Base-by-base conservation (phyloP, 73 alveolate genomes). In the Stentor coeruleus region DNA sequence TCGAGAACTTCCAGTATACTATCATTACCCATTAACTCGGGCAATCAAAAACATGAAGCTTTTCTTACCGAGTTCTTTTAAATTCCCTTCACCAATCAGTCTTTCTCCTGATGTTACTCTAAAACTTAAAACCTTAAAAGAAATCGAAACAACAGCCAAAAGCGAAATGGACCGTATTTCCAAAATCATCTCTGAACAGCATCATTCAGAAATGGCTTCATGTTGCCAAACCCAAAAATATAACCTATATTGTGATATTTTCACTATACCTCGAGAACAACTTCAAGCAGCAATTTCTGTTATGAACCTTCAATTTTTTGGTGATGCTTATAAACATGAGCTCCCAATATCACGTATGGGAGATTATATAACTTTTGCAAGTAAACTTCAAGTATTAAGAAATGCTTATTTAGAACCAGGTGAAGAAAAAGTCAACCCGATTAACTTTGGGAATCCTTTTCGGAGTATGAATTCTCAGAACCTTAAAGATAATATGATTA, bases 401-500 rank as follows among this genome's bases (percentile, higher is more conserved):
- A 66, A 66, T 66, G 79, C 79, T 66, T 66, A 66, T 66, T 31
- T 33, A 66, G 79, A 66, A 40, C 79, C 79, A 26, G 79, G 37
- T 28, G 37, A 31, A 20, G 40, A 66, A 28, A 66, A 66, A 66
- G 37, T 66, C n/a, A 26, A 28, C 11, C 79, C 79, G 15, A 66
- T 66, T 33, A 66, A 66, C 41, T 66, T 66, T 33, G 79, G 79
- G 33, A 66, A 66, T 33, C 79, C 79, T 66, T 66, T 66, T 66
- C n/a, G 37, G 33, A 31, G 40, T 66, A 20, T 66, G 15, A 66
- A 40, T 2, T 20, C 79, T 20, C 20, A 11, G 66, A 20, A 11
- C 66, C 6, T 6, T 20, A 31, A 31, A 26, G 79, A 66, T 66
- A 66, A 66, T 2, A 26, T 20, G 15, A 66, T 20, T 26, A 31